Evolutionary conservation across 768 basidiomycete genomes (phyloP), one percentile per base, ranked within the genome.

Genomic region (Pisolithus sp.): DNA sequence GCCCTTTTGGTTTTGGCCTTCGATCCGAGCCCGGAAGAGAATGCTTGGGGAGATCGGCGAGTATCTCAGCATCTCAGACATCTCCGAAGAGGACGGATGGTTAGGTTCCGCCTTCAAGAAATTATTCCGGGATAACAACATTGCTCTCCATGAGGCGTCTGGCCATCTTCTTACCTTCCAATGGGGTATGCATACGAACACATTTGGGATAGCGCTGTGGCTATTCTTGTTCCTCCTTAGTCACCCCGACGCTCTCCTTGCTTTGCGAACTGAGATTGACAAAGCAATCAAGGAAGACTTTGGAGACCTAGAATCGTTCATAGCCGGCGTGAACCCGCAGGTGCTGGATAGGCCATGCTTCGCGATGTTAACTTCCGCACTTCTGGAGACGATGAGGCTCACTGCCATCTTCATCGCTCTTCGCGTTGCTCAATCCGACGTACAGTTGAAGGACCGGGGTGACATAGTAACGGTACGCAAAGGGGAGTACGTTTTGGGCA

Each of bases 191-290:
- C 64, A 64, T 24, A 62, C 52, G 50, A 65, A 66, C 6, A 59
- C 50, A 0, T 3, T 64, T 23, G 57, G 50, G 50, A 66, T 56
- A 47, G 26, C 56, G 0, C 52, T 59, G 26, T 62, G 63, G n/a
- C 41, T 53, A 21, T 38, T 65, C 6, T 52, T 57, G 1, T 62
- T 56, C 34, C 66, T 81, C 26, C 66, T 80, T 34, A 68, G 71
- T 46, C 62, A 75, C 50, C 74, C 75, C 0, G 62, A 65, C 17
- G 71, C 67, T 1, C 66, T 79, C 62, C 67, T 68, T 31, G 74
- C 71, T 43, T 67, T 80, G 5, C 74, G 74, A 3, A 64, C 66
- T 3, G 77, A 82, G 51, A 63, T 81, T 13, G 79, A 81, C 31
- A n/a, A 12, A 8, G 59, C 55, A 0, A 51, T 64, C 7, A 38